A percentile compares a stretch with the other conserved stretches of the same genome.
Conservation (phyloP, 1,284 basidiomycete species). For the Trametes versicolor region DNA sequence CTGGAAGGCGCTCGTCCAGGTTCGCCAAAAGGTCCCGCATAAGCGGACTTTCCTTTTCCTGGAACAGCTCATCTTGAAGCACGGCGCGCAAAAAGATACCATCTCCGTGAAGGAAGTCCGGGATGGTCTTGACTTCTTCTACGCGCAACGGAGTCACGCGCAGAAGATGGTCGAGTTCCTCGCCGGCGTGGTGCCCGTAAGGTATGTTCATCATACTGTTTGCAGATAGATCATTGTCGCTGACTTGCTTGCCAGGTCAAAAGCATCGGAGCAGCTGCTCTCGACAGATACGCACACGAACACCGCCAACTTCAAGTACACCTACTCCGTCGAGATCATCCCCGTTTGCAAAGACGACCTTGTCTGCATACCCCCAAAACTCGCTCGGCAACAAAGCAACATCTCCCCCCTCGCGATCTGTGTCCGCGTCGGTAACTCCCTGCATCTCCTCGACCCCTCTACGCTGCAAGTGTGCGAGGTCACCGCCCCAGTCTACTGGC, state of each 20-base stretch:
- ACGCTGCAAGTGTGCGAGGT: constrained; percentile 90
- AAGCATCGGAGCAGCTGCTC: constrained; percentile 93
- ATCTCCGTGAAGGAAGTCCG: constrained; percentile 92
- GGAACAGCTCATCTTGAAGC: constrained; percentile 97
- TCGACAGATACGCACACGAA: constrained; percentile 93
- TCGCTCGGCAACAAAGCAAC: constrained; percentile 86
- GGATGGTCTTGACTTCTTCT: constrained; percentile 98
- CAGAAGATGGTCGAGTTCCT: constrained; percentile 99
- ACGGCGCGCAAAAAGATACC: constrained; percentile 97
- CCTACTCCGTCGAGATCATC: constrained; percentile 97
- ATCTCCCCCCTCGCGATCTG: constrained; percentile 91
- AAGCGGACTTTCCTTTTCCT: constrained; percentile 98
- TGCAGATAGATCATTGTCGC: constrained; percentile 16
- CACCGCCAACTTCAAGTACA: constrained; percentile 97
- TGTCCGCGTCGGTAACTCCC: constrained; percentile 89
- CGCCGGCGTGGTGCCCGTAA: constrained; percentile 85
- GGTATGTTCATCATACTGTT: constrained; percentile 55
- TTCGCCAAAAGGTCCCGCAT: constrained; percentile 97
- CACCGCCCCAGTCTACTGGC: constrained; percentile 88
- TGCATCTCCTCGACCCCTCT: constrained; percentile 91
- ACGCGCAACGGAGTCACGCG: constrained; percentile 89
- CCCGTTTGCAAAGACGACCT: constrained; percentile 99
- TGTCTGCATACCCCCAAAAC: constrained; percentile 87
- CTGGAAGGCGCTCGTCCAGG: constrained; percentile 97
- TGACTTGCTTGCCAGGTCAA: constrained; percentile 63